phyloP scores from a whole-genome alignment of 345 rosid species.

The Aquilaria malaccensis region DNA sequence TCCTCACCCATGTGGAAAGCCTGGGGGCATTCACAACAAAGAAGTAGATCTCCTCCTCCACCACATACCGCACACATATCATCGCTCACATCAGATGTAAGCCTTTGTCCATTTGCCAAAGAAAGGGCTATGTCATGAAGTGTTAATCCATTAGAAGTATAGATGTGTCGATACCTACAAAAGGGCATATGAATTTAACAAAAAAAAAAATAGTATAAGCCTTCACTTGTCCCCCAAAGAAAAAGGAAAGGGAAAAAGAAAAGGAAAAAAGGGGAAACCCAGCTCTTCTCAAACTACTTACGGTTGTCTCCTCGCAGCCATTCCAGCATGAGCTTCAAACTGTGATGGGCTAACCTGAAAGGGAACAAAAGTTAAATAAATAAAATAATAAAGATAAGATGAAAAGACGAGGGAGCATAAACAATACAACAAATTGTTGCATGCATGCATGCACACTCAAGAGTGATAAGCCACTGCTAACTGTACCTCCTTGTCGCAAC shows the following conservation, averaged over 20 bases:
- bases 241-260: too few species aligned
- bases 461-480: constrained; percentile 4
- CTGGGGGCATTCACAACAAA: constrained; percentile 78
- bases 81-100: constrained; percentile 66
- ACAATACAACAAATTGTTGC: background rate
- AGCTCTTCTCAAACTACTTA: constrained; percentile 34
- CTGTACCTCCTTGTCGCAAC: constrained; percentile 77
- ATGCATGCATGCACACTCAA: background rate
- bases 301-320: constrained; percentile 99
- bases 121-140: constrained; percentile 93
- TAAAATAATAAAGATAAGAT: background rate
- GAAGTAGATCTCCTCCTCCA: constrained; percentile 65
- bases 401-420: constrained; percentile 6
- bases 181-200: constrained; percentile 7
- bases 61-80: constrained; percentile 92
- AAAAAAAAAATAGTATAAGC: constrained; percentile 8
- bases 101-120: constrained; percentile 69
- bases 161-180: constrained; percentile 87
- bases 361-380: background rate
- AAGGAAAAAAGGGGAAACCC: background rate
- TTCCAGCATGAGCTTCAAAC: constrained; percentile 99
- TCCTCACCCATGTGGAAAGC: constrained; percentile 78
- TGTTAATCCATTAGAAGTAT: constrained; percentile 66
- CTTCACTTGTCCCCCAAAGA: background rate
- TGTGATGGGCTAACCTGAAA: constrained; percentile 95